Base-by-base conservation (phyloP, 352 stramenopile genomes). In the Globisporangium paroecandrum region DNA sequence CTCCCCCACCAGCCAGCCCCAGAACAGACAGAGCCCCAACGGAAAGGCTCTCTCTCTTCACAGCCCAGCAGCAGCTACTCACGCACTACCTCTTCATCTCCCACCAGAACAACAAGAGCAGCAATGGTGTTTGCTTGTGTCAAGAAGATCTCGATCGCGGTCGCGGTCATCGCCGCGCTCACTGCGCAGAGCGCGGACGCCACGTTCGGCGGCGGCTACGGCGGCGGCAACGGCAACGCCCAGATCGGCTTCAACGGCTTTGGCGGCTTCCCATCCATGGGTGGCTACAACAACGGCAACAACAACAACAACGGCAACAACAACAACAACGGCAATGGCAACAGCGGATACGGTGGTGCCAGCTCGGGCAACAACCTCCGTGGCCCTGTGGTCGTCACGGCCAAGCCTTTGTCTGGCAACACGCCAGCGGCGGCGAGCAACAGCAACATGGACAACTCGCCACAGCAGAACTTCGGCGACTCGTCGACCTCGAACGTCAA, bases 111-210 rank as follows among this genome's bases (percentile, higher is more conserved):
- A 29, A 13, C 18, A 29, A 62, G 36, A 22, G 2, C 36, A 56
- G 34, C 47, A 24, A 71, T 71, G 66, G 66, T 71, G 51, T 64
- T 71, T 56, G 58, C 46, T 8, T 67, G 66, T 38, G 43, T 54
- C 66, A 71, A 71, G 59, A 71, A 71, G 53, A 62, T 67, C 49
- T 27, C 66, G 6, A 29, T 71, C 49, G 66, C 66, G 24, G 36
- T 71, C 43, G 66, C 66, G n/a, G 61, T 71, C 29, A 36, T 64
- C 27, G 66, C 66, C 20, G 66, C 53, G 38, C 51, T 71, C 38
- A 64, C 66, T n/a, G 43, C 66, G 7, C 66, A 63, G 32, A 41
- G 4, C 2, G 43, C 66, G 4, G 66, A 53, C 2, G 66, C 66
- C 4, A 71, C 66, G 15, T 71, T 64, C 24, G 61, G 59, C 6